These are phyloP conservation scores for Anthostomella pinea DNA, from an alignment of 2,329 filamentous ascomycete species.

Conservation along the genomic window DNA sequence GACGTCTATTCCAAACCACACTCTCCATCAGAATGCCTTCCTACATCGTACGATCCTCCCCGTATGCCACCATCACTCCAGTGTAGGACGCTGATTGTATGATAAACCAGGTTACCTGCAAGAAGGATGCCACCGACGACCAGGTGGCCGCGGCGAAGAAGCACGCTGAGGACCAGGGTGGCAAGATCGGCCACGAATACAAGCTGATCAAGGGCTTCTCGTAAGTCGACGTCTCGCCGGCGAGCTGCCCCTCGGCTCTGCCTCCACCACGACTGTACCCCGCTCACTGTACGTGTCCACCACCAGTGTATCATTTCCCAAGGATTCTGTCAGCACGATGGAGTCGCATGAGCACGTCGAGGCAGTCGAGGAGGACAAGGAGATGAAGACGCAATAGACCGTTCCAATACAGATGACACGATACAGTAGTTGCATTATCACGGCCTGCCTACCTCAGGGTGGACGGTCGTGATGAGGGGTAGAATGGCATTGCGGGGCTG, in stretches of 20 bases:
- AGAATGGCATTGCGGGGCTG: slow-evolving; percentile 12
- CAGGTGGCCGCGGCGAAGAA: slow-evolving; percentile 75
- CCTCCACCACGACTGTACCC: neutral
- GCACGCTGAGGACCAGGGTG: slow-evolving; percentile 70
- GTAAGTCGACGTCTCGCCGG: slow-evolving; percentile 56
- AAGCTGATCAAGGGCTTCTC: slow-evolving; percentile 87
- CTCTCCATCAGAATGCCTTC: slow-evolving; percentile 45
- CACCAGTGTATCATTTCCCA: slow-evolving; percentile 69
- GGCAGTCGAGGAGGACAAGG: slow-evolving; percentile 68
- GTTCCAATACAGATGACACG: neutral
- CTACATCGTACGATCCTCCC: slow-evolving; percentile 47
- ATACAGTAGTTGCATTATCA: no score
- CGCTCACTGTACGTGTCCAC: slow-evolving; percentile 5
- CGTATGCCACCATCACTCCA: neutral
- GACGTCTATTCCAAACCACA: slow-evolving; percentile 11
- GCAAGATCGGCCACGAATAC: slow-evolving; percentile 80
- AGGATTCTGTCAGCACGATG: slow-evolving; percentile 64
- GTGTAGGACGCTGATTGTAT: slow-evolving; percentile 8
- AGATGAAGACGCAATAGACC: slow-evolving; percentile 68
- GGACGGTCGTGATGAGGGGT: slow-evolving; percentile 10
- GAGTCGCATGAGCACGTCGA: slow-evolving; percentile 69
- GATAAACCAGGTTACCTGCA: slow-evolving; percentile 68
- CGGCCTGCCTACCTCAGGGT: no score
- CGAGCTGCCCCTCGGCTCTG: no score
- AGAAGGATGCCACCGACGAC: slow-evolving; percentile 62